Conservation (phyloP, 805 yeast species). For the Cyberlindnera meyerae region DNA sequence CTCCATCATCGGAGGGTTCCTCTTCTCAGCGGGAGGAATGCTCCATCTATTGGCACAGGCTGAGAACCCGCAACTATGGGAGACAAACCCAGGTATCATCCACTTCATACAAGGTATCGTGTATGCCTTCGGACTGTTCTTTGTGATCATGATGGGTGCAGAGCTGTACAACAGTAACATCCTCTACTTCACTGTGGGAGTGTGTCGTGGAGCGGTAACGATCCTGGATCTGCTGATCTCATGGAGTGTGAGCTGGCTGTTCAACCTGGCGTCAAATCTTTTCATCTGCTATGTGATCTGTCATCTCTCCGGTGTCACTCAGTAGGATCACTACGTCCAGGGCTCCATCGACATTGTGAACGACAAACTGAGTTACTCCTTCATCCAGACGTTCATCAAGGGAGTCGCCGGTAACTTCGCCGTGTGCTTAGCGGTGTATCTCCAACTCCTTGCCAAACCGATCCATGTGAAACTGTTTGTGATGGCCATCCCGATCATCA, state of each 20-base stretch:
- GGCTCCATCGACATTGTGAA: slow-evolving; percentile 48
- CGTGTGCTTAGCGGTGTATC: slow-evolving; percentile 69
- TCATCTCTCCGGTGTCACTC: slow-evolving; percentile 47
- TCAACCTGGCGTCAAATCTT: slow-evolving; percentile 58
- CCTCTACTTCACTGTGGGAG: slow-evolving; percentile 63
- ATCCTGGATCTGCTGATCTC: slow-evolving; percentile 56
- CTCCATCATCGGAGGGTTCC: slow-evolving; percentile 63
- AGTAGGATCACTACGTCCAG: slow-evolving; percentile 33
- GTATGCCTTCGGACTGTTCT: slow-evolving; percentile 70
- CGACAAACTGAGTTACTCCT: slow-evolving; percentile 40
- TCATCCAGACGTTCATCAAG: slow-evolving; percentile 61
- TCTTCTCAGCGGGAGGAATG: slow-evolving; percentile 74
- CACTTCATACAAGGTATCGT: slow-evolving; percentile 54
- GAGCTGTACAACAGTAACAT: slow-evolving; percentile 75
- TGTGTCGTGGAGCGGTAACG: slow-evolving; percentile 65
- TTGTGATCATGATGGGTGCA: slow-evolving; percentile 69
- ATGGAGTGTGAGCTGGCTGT: slow-evolving; percentile 64
- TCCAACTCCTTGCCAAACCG: slow-evolving; percentile 77
- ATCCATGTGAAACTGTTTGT: slow-evolving; percentile 65
- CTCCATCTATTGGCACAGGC: slow-evolving; percentile 53
- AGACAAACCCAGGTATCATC: slow-evolving; percentile 46
- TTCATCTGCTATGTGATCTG: slow-evolving; percentile 65
- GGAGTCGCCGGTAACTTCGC: slow-evolving; percentile 75
- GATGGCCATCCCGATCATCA: slow-evolving; percentile 64
- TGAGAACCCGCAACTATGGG: slow-evolving; percentile 39